Evolutionary conservation across 2,329 filamentous ascomycete genomes (phyloP).

Genomic region (Dothideomycetidae sp.): DNA sequence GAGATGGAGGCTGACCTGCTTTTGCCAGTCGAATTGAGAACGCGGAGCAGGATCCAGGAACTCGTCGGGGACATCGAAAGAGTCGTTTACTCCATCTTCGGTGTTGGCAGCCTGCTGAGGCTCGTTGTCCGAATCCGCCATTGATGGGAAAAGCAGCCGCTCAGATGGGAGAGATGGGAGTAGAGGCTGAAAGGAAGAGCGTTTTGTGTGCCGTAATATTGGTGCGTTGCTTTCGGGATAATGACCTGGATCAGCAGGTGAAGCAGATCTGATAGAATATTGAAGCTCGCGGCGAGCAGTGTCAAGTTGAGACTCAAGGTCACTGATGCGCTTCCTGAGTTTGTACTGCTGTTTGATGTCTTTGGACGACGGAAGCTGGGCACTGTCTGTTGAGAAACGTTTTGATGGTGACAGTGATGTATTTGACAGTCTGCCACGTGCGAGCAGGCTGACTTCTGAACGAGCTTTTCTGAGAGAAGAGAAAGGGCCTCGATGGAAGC

Average conservation of each 20-base stretch:
- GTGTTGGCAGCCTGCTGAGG: not conserved
- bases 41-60: not conserved
- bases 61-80: not conserved
- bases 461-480: constrained; percentile 21
- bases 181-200: constrained; percentile 22
- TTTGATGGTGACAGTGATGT: constrained; percentile 17
- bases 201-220: constrained; percentile 11
- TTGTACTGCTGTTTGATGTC: constrained; percentile 44
- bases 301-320: constrained; percentile 44
- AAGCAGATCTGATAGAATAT: constrained; percentile 31
- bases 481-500: constrained; percentile 21
- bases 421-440: constrained; percentile 21
- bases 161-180: constrained; percentile 28
- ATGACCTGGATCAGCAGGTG: constrained; percentile 23
- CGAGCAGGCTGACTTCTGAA: constrained; percentile 20
- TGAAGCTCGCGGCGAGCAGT: constrained; percentile 41
- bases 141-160: constrained; percentile 22
- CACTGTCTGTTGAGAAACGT: constrained; percentile 5
- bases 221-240: constrained; percentile 25
- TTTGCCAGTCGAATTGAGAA: too few relatives aligned
- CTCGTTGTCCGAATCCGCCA: constrained; percentile 11
- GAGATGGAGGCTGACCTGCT: not conserved
- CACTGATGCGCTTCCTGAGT: constrained; percentile 44
- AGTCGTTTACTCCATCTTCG: not conserved
- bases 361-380: constrained; percentile 35